Conservation (phyloP, 2,329 filamentous ascomycete genomes). For the Trichoderma endophyticum region DNA sequence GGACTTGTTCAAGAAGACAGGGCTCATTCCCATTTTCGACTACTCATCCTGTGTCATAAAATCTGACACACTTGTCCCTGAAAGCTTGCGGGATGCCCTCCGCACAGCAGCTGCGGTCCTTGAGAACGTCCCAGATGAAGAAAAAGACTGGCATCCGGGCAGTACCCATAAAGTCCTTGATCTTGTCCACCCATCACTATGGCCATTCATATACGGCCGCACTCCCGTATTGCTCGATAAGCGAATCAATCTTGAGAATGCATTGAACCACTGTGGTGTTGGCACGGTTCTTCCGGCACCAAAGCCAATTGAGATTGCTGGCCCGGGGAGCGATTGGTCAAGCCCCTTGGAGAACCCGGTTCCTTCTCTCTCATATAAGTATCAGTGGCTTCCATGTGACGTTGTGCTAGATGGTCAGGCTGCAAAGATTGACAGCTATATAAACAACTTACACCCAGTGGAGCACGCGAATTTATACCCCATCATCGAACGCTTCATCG, state of each 20-base stretch:
- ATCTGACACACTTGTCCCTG: constrained; percentile 31
- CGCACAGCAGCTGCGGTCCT: constrained; percentile 43
- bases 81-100: constrained; percentile 36
- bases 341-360: not conserved
- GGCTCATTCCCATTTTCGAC: constrained; percentile 35
- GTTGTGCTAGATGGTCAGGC: constrained; percentile 39
- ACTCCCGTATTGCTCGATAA: constrained; percentile 34
- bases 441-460: constrained; percentile 53
- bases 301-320: not conserved
- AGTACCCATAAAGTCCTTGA: constrained; percentile 57
- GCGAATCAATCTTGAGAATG: constrained; percentile 36
- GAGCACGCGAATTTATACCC: not conserved
- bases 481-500: constrained; percentile 12
- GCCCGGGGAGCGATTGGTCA: not conserved
- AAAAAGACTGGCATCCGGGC: constrained; percentile 60
- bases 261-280: constrained; percentile 34
- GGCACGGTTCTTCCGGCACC: constrained; percentile 30
- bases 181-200: constrained; percentile 62
- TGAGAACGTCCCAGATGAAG: constrained; percentile 46
- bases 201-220: constrained; percentile 54
- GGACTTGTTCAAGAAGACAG: constrained; percentile 31
- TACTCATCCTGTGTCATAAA: constrained; percentile 34
- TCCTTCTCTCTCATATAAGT: constrained; percentile 27
- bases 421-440: constrained; percentile 46
- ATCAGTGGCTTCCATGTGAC: constrained; percentile 51